Evolutionary conservation across 129 eudicot species (phyloP).

Genomic region (Ambrosia trifida): DNA sequence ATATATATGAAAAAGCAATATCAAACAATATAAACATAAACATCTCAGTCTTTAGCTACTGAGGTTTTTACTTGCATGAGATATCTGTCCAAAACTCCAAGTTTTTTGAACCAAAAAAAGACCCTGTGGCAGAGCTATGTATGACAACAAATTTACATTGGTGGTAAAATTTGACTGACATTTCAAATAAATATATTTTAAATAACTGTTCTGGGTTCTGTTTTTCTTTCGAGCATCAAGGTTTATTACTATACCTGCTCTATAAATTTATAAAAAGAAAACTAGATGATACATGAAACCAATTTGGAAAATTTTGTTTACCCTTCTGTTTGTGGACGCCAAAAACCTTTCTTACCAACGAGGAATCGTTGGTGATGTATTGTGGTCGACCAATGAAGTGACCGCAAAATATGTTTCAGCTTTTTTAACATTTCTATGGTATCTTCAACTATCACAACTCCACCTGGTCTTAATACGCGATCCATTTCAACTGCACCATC

Average conservation of each 20-base stretch:
- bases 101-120: not conserved
- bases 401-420: slow-evolving; percentile 43
- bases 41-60: not conserved
- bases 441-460: slow-evolving; percentile 64
- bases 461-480: slow-evolving; percentile 75
- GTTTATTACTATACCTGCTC: slow-evolving; percentile 20
- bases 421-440: slow-evolving; percentile 42
- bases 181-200: not conserved
- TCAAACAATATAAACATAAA: not conserved
- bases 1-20: not conserved
- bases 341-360: slow-evolving; percentile 71
- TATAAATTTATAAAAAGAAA: slow-evolving; percentile 15
- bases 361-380: slow-evolving; percentile 56
- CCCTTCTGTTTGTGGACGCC: slow-evolving; percentile 59
- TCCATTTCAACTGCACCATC: slow-evolving; percentile 75
- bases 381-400: slow-evolving; percentile 71
- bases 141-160: slow-evolving; percentile 6
- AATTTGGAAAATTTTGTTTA: slow-evolving; percentile 12
- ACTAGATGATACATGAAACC: slow-evolving; percentile 20
- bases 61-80: slow-evolving; percentile 9
- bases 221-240: slow-evolving; percentile 25
- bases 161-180: slow-evolving; percentile 10
- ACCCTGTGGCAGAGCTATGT: not conserved
- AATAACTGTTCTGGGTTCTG: not conserved
- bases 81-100: not conserved